A percentile compares a stretch with the other conserved stretches of the same genome.
phyloP scores from a whole-genome alignment of 352 stramenopile genomes.

The Globisporangium abappressorium region DNA sequence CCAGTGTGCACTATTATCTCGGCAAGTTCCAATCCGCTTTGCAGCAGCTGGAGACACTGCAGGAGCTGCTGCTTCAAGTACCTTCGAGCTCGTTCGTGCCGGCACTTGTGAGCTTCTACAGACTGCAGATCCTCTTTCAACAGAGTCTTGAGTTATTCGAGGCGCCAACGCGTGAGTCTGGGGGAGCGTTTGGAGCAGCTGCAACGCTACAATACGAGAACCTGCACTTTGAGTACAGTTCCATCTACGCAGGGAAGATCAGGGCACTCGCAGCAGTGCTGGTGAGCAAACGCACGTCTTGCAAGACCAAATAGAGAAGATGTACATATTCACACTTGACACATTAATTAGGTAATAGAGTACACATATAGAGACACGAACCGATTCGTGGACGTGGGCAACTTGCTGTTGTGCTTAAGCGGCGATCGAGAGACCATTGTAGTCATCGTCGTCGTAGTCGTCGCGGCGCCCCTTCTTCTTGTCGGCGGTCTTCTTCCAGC shows the following conservation, averaged over 20 bases:
- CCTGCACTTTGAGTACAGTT: slow-evolving; percentile 17
- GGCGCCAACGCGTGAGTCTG: not conserved
- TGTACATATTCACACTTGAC: slow-evolving; percentile 4
- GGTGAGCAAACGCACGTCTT: not conserved
- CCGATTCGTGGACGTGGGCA: not conserved
- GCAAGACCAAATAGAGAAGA: slow-evolving; percentile 3
- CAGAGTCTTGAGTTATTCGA: not conserved
- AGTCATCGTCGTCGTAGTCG: slow-evolving; percentile 10
- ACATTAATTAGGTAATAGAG: slow-evolving; percentile 14
- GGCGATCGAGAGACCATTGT: slow-evolving; percentile 2
- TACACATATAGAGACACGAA: slow-evolving; percentile 13
- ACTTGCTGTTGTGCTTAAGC: not conserved
- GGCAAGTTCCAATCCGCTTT: slow-evolving; percentile 20
- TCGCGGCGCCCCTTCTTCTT: slow-evolving; percentile 10
- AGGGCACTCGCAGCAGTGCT: slow-evolving; percentile 13
- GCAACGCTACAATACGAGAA: not conserved
- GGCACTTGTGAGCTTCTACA: slow-evolving; percentile 35
- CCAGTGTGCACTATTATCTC: slow-evolving; percentile 37
- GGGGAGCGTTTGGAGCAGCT: not conserved
- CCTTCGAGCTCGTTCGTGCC: slow-evolving; percentile 28
- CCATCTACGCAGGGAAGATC: slow-evolving; percentile 15
- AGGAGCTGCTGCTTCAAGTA: slow-evolving; percentile 13
- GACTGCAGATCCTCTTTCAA: slow-evolving; percentile 31
- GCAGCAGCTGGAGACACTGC: slow-evolving; percentile 25
- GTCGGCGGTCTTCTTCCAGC: slow-evolving; percentile 21